Evolutionary conservation across 805 yeast genomes (phyloP).

Genomic region (Candida tammaniensis): DNA sequence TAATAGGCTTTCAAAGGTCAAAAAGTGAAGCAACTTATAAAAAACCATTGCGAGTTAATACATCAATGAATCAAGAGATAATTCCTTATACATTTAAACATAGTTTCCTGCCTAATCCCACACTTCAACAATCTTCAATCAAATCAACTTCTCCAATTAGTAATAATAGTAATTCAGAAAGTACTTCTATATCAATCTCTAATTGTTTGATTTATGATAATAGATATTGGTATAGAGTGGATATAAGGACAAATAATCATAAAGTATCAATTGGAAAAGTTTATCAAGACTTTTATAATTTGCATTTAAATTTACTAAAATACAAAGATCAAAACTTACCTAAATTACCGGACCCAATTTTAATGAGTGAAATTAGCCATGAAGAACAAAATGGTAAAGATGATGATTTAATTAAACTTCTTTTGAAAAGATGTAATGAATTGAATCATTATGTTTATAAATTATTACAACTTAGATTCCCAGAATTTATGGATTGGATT

Average conservation of each 20-base stretch:
- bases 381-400: slow-evolving; percentile 8
- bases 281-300: slow-evolving; percentile 36
- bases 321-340: slow-evolving; percentile 19
- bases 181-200: slow-evolving; percentile 16
- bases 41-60: background rate
- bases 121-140: no score
- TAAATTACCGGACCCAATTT: slow-evolving; percentile 29
- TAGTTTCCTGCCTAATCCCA: no score
- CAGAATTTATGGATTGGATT: slow-evolving; percentile 22
- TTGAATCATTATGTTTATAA: slow-evolving; percentile 23
- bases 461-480: slow-evolving; percentile 20
- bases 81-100: no score
- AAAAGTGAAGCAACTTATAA: slow-evolving; percentile 2
- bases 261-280: slow-evolving; percentile 24
- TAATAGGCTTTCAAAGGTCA: background rate
- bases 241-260: slow-evolving; percentile 18
- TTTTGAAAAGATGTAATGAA: slow-evolving; percentile 22
- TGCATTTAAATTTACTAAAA: slow-evolving; percentile 21
- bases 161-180: no score
- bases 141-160: no score
- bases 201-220: slow-evolving; percentile 26
- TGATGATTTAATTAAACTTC: slow-evolving; percentile 9
- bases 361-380: slow-evolving; percentile 10
- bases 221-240: slow-evolving; percentile 35
- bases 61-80: no score